Base-by-base conservation (phyloP, 768 basidiomycete species). In the Kwoniella botswanensis region DNA sequence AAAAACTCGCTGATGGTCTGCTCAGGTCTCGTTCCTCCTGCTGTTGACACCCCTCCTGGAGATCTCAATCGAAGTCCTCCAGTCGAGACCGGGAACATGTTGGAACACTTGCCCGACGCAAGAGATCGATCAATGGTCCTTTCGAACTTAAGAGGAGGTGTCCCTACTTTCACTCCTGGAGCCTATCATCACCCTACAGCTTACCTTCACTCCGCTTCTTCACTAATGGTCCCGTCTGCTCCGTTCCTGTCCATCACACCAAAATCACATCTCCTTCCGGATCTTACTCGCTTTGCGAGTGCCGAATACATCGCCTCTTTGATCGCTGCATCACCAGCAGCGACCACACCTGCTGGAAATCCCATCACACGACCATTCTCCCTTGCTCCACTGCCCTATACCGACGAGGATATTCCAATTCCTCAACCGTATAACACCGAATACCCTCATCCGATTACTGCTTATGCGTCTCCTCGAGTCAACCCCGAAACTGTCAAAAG, bases 391-490 rank as follows among this genome's bases (percentile, higher is more conserved):
- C 76, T 66, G 4, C 74, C 74, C 0, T 79, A 74, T 58, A 65
- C 74, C 26, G 74, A 77, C 29, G 69, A 65, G 18, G 72, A 74
- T 46, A 66, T 77, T 17, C 77, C 79, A 2, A 58, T 70, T 17
- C 79, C 79, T 22, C 24, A 73, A 42, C 73, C 79, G 15, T 81
- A 81, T 75, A 79, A 81, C 58, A 24, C 65, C 1, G 76, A 71
- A 18, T 81, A 76, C 59, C 79, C 79, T 3, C 79, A 81, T 71
- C 79, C 79, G 21, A 46, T 81, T 41, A 75, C 77, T 9, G 71
- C 75, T 10, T 81, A 81, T 62, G 79, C 79, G 6, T 81, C 79
- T 0, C 77, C 71, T 10, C 76, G 75, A 7, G 74, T 77, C 60
- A 81, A 81, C 50, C 74, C 74, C 26, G 50, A 61, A 12, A 59